phyloP scores from a whole-genome alignment of 208 protist genomes.

The Lotmaria passim region DNA sequence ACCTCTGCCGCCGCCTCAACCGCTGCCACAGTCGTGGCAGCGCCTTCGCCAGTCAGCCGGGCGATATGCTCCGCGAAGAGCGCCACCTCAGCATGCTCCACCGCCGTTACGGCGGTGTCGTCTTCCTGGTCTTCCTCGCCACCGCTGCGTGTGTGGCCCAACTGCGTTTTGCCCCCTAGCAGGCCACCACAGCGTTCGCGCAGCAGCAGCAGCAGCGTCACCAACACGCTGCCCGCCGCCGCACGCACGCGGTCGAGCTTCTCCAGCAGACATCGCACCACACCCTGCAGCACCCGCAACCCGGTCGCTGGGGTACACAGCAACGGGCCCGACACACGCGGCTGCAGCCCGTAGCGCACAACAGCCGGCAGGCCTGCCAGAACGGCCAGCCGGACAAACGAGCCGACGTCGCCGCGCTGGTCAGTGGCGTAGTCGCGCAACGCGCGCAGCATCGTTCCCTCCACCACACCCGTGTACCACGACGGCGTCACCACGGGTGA shows the following conservation, averaged over 20 bases:
- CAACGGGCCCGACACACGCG: not conserved
- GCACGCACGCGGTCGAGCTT: conserved; percentile 93
- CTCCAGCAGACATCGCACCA: conserved; percentile 88
- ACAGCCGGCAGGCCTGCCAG: conserved; percentile 71
- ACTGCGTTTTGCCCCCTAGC: conserved; percentile 4
- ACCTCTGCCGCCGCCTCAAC: not conserved
- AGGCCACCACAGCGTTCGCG: conserved; percentile 10
- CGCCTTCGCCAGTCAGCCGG: not conserved
- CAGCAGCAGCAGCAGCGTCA: conserved; percentile 46
- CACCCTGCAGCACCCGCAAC: conserved; percentile 49
- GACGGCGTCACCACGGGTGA: conserved; percentile 16
- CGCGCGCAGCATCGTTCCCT: conserved; percentile 60
- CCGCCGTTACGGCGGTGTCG: not conserved
- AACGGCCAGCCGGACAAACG: conserved; percentile 94
- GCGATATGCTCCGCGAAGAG: conserved; percentile 21
- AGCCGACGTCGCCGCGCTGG: conserved; percentile 97
- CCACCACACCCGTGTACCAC: conserved; percentile 46
- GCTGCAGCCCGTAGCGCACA: conserved; percentile 44
- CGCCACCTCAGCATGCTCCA: too few species aligned
- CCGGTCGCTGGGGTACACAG: conserved; percentile 23
- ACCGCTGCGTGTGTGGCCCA: not conserved
- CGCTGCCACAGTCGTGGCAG: too few species aligned
- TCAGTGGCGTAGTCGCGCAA: conserved; percentile 94
- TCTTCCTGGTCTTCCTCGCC: not conserved
- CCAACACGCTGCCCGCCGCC: conserved; percentile 51